phyloP scores from a whole-genome alignment of 768 basidiomycete genomes.

The Coprinopsis cinerea region DNA sequence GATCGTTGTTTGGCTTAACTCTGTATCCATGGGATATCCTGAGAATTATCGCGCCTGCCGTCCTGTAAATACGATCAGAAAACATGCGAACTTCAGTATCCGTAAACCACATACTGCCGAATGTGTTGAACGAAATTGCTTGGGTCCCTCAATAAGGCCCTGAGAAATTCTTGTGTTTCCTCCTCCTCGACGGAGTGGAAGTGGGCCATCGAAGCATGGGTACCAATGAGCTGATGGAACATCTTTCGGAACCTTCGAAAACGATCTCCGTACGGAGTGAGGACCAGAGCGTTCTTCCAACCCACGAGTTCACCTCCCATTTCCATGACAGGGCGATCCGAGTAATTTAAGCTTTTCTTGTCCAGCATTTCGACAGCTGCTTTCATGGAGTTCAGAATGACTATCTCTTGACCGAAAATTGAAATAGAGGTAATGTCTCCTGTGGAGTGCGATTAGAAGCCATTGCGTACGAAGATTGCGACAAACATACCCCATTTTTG shows the following conservation, averaged over 20 bases:
- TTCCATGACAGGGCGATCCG: constrained; percentile 42
- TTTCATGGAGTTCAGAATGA: constrained; percentile 38
- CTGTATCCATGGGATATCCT: constrained; percentile 40
- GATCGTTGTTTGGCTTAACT: constrained; percentile 32
- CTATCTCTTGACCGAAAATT: constrained; percentile 38
- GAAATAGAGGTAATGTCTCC: constrained; percentile 41
- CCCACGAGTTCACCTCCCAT: constrained; percentile 40
- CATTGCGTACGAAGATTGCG: neutral
- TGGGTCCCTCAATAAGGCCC: constrained; percentile 29
- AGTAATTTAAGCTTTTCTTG: constrained; percentile 46
- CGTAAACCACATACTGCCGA: constrained; percentile 31
- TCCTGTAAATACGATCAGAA: constrained; percentile 18
- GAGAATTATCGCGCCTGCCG: constrained; percentile 39
- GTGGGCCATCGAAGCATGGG: constrained; percentile 27
- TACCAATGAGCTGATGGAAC: constrained; percentile 38
- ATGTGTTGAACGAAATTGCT: constrained; percentile 27
- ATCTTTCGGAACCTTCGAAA: constrained; percentile 36
- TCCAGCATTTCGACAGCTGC: constrained; percentile 45
- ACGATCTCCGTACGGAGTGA: constrained; percentile 32
- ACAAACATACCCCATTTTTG: constrained; percentile 32
- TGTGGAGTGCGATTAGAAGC: constrained; percentile 13
- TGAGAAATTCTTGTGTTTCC: constrained; percentile 35
- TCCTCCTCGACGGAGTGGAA: constrained; percentile 34
- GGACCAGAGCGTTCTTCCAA: constrained; percentile 31
- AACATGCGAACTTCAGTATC: neutral